Conservation (phyloP, 192 early-diverging fungal species). For the Obelidium mucronatum region DNA sequence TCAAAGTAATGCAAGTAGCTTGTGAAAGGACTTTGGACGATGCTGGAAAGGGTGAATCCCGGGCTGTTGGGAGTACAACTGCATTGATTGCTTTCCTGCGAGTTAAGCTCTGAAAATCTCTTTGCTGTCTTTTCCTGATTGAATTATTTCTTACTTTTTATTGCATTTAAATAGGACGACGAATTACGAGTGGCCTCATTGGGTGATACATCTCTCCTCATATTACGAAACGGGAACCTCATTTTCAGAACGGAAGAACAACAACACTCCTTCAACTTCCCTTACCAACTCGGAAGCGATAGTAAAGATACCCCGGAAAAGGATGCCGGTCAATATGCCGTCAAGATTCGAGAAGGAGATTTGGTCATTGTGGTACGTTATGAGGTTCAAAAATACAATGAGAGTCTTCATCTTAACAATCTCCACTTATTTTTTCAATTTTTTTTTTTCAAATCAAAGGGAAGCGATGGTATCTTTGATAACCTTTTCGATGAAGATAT, state of each 20-base stretch:
- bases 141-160: constrained; percentile 10
- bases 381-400: background rate
- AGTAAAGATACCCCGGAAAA: constrained; percentile 74
- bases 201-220: constrained; percentile 91
- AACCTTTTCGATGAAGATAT: constrained; percentile 99
- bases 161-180: constrained; percentile 82
- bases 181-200: constrained; percentile 94
- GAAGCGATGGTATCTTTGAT: constrained; percentile 95
- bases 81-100: constrained; percentile 86
- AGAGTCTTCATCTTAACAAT: background rate
- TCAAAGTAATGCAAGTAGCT: constrained; percentile 80
- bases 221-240: constrained; percentile 86
- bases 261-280: constrained; percentile 99
- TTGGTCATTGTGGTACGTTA: constrained; percentile 75
- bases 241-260: constrained; percentile 97
- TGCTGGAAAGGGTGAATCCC: constrained; percentile 64
- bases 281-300: constrained; percentile 93
- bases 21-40: constrained; percentile 79
- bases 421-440: background rate
- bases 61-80: constrained; percentile 91
- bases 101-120: constrained; percentile 32
- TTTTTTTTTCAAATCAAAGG: constrained; percentile 39
- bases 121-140: background rate
- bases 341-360: constrained; percentile 91
- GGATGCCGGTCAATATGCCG: constrained; percentile 82